Evolutionary conservation across 2,329 filamentous ascomycete genomes (phyloP), one percentile per base, ranked within the genome.

Genomic region (Diplodia scrobiculata): DNA sequence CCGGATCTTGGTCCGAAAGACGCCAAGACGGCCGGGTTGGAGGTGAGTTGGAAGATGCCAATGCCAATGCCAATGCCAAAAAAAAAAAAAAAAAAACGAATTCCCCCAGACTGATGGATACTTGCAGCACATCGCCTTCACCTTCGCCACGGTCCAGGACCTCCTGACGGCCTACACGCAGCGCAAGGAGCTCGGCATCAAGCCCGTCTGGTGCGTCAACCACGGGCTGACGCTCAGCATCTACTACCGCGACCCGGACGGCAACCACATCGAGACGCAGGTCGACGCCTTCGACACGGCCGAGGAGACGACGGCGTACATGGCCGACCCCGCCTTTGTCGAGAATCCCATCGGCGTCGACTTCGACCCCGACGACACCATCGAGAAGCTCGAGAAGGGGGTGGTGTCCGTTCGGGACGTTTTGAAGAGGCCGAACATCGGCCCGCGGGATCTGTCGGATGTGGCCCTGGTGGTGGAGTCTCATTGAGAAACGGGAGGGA

Each of bases 171-270:
- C 78, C 4, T 83, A 82, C 69, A 67, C 68, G 29, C 73, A 79
- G 67, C 73, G 77, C 19, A 78, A 77, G 67, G 69, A 69, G 0
- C 66, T 69, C 4, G 78, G 76, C 0, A 78, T 82, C 51, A 14
- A 71, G 34, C 82, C 82, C 0, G 34, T 74, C 3, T 82, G 79
- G 79, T 76, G 71, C 66, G 74, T 82, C 36, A 82, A 84, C 69
- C 82, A 84, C 70, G 82, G 82, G 2, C 74, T 76, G 1, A 83
- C 79, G 1, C 80, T 75, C 0, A 79, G 76, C 69, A 78, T 84
- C 47, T 84, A 84, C 71, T 84, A 84, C 69, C 66, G 68, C 7
- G 82, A 84, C 70, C 82, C 81, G 5, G 81, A 84, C 69, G 79
- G 81, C 13, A 84, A 83, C 70, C 68, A 73, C 69, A 63, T 84